phyloP scores from a whole-genome alignment of 495 filamentous ascomycete species.

The Lentithecium fluviatile region DNA sequence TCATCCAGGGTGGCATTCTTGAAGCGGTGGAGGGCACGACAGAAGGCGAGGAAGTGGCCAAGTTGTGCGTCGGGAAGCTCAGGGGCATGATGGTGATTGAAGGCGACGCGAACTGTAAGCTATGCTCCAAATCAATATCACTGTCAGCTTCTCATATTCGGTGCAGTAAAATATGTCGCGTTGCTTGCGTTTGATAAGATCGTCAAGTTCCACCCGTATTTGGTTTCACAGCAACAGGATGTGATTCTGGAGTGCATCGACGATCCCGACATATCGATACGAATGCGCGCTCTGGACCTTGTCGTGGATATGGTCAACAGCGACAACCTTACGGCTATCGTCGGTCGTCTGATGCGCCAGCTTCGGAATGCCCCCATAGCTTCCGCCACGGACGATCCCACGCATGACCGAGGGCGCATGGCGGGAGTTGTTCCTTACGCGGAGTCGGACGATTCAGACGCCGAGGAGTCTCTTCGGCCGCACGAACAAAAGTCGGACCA shows the following conservation, averaged over 20 bases:
- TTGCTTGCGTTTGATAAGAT: constrained; percentile 92
- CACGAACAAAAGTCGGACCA: constrained; percentile 39
- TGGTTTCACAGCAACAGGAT: constrained; percentile 88
- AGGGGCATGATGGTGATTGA: constrained; percentile 90
- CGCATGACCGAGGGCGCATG: constrained; percentile 39
- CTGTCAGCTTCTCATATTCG: constrained; percentile 18
- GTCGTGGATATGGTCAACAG: constrained; percentile 86
- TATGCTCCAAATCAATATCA: constrained; percentile 21
- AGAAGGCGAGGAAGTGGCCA: constrained; percentile 89
- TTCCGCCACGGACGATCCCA: constrained; percentile 40
- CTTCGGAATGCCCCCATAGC: constrained; percentile 57
- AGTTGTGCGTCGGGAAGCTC: constrained; percentile 86
- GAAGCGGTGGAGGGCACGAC: constrained; percentile 70
- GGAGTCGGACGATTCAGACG: constrained; percentile 60
- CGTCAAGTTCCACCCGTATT: constrained; percentile 78
- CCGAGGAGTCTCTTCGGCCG: constrained; percentile 45
- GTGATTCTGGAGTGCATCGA: constrained; percentile 96
- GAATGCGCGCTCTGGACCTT: constrained; percentile 86
- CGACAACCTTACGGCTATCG: constrained; percentile 78
- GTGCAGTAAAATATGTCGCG: constrained; percentile 90
- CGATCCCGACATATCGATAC: constrained; percentile 93
- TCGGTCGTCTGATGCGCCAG: constrained; percentile 82
- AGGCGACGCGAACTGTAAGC: constrained; percentile 85
- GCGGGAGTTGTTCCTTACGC: constrained; percentile 47
- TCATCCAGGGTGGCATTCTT: constrained; percentile 93